A percentile compares a stretch with the other conserved stretches of the same genome.
Conservation (phyloP, 2,329 filamentous ascomycete genomes). For the Septoria petroselini region DNA sequence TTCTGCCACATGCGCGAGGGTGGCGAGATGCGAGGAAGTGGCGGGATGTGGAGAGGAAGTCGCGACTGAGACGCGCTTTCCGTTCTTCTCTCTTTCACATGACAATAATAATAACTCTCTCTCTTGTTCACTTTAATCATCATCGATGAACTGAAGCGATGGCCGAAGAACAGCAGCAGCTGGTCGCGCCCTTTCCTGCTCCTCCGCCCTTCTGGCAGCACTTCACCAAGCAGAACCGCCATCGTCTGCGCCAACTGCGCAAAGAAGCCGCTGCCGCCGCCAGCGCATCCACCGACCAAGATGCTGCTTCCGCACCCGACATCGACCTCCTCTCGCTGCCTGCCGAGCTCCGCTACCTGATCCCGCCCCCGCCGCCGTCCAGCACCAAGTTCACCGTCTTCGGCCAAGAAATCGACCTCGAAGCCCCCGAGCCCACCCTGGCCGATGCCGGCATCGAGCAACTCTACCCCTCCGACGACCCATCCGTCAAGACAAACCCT, state of each 20-base stretch:
- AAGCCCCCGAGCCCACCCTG: conserved; percentile 63
- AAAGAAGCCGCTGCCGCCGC: conserved; percentile 19
- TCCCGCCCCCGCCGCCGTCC: conserved; percentile 72
- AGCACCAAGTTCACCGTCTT: conserved; percentile 73
- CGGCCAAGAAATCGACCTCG: conserved; percentile 61
- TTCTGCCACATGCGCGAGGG: background rate
- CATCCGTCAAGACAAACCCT: conserved; percentile 43
- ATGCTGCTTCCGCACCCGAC: conserved; percentile 16
- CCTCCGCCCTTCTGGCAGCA: conserved; percentile 87
- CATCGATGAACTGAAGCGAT: conserved; percentile 51
- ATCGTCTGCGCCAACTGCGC: conserved; percentile 48
- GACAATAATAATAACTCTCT: too few relatives aligned
- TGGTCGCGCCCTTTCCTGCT: conserved; percentile 67
- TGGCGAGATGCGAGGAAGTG: too few relatives aligned
- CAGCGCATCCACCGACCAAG: conserved; percentile 34
- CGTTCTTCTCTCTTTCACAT: background rate
- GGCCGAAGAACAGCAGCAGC: conserved; percentile 52
- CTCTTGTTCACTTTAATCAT: too few relatives aligned
- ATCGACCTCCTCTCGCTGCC: conserved; percentile 54
- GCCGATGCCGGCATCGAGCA: conserved; percentile 68
- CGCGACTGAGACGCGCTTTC: background rate
- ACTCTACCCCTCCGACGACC: conserved; percentile 58
- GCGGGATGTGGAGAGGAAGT: background rate
- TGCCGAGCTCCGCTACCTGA: conserved; percentile 68
- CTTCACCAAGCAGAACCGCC: conserved; percentile 74